A percentile compares a stretch with the other conserved stretches of the same genome.
Conservation (phyloP, 495 filamentous ascomycete species). For the Hyaloscypha variabilis region DNA sequence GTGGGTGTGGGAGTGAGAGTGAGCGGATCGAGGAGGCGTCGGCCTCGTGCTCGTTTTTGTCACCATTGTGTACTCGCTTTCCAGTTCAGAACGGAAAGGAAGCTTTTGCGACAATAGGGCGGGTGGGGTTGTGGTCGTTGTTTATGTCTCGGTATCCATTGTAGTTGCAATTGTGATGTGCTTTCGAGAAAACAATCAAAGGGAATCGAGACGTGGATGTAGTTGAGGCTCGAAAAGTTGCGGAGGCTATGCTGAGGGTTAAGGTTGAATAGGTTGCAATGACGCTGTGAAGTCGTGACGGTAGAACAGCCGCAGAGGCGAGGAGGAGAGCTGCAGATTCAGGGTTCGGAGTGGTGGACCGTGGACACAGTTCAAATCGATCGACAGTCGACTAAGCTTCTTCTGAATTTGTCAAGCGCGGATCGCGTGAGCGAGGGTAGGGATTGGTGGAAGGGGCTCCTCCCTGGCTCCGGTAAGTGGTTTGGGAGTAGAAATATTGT, state of each 20-base stretch:
- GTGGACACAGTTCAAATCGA: background rate
- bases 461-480: background rate
- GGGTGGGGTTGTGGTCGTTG: background rate
- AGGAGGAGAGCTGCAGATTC: background rate
- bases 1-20: conserved; percentile 37
- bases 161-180: background rate
- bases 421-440: background rate
- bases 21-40: conserved; percentile 35
- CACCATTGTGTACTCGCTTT: conserved; percentile 18
- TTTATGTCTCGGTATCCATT: conserved; percentile 9
- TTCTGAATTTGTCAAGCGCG: background rate
- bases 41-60: conserved; percentile 47
- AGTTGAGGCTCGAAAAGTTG: background rate
- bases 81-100: background rate
- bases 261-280: background rate
- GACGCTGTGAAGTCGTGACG: background rate
- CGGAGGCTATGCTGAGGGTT: background rate
- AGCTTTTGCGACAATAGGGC: background rate
- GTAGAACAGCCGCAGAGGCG: background rate
- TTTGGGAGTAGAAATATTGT: background rate
- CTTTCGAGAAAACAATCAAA: background rate
- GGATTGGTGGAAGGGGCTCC: background rate
- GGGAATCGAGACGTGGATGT: background rate
- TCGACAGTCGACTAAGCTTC: background rate
- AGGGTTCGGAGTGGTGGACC: background rate